A percentile compares a stretch with the other conserved stretches of the same genome.
Evolutionary conservation across 2,329 filamentous ascomycete species (phyloP).

Genomic region (Phaeophleospora eucalypticola): DNA sequence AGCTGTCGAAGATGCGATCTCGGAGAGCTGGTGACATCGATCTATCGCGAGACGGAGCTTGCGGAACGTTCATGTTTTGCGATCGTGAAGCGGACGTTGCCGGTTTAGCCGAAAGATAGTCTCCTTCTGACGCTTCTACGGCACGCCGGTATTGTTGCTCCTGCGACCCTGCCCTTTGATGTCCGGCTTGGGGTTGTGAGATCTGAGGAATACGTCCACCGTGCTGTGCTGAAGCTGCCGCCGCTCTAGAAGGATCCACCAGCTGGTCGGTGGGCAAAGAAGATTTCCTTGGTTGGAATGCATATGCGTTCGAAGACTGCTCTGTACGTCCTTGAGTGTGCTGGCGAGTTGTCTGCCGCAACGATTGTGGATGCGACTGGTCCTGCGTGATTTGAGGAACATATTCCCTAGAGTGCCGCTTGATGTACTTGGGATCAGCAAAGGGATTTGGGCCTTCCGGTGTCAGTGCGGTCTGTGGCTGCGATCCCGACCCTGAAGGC

Average conservation of each 20-base stretch:
- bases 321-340: background rate
- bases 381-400: constrained; percentile 8
- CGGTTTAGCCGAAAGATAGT: constrained; percentile 3
- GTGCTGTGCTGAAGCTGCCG: background rate
- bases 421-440: constrained; percentile 27
- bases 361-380: constrained; percentile 4
- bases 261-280: background rate
- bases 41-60: constrained; percentile 4
- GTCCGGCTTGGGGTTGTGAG: constrained; percentile 3
- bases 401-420: constrained; percentile 22
- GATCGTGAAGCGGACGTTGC: constrained; percentile 7
- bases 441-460: constrained; percentile 21
- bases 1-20: constrained; percentile 9
- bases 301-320: background rate
- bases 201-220: constrained; percentile 5
- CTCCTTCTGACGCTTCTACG: constrained; percentile 7
- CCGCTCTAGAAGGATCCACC: background rate
- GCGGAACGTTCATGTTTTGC: constrained; percentile 11
- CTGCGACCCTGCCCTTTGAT: constrained; percentile 8
- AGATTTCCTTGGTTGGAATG: background rate
- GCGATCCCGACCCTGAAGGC: constrained; percentile 11
- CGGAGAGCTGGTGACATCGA: constrained; percentile 19
- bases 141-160: constrained; percentile 13
- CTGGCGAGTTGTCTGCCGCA: constrained; percentile 7
- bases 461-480: constrained; percentile 18